Evolutionary conservation across 495 filamentous ascomycete species (phyloP).

Genomic region (Thermothielavioides terrestris): DNA sequence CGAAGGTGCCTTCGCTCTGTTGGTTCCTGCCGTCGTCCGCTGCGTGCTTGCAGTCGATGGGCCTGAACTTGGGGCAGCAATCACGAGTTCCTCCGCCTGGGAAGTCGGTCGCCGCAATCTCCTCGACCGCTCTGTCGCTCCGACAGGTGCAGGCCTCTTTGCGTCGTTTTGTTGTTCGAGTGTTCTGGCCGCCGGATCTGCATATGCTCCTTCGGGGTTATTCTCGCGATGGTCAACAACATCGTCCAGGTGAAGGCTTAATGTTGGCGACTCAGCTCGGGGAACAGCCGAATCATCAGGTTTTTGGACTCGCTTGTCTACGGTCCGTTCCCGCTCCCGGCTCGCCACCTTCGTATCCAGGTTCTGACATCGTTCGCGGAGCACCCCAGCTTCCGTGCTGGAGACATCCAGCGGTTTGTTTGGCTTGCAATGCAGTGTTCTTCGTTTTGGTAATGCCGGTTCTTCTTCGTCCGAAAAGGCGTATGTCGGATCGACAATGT

Average conservation of each 20-base stretch:
- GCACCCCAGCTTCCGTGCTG: background rate
- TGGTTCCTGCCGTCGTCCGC: background rate
- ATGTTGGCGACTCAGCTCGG: background rate
- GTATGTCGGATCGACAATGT: constrained; percentile 27
- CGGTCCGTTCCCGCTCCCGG: background rate
- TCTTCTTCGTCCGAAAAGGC: constrained; percentile 38
- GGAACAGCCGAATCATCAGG: background rate
- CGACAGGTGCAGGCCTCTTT: background rate
- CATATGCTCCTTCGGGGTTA: background rate
- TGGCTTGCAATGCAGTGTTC: background rate
- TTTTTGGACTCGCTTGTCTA: background rate
- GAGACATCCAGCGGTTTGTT: background rate
- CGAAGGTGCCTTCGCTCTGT: background rate
- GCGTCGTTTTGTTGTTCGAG: background rate
- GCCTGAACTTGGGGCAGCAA: background rate
- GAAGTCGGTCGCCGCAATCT: background rate
- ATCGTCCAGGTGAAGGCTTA: background rate
- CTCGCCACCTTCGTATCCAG: background rate
- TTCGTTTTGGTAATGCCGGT: constrained; percentile 13
- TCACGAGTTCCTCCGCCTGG: background rate
- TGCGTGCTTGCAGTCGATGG: background rate
- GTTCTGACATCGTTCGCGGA: background rate
- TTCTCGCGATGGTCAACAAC: background rate
- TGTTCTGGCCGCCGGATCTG: background rate
- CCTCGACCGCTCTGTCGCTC: background rate